Percentiles rank a stretch among this genome's conserved stretches.
phyloP scores from a whole-genome alignment of 139 green algal genomes.

The Picochlorum sp. region DNA sequence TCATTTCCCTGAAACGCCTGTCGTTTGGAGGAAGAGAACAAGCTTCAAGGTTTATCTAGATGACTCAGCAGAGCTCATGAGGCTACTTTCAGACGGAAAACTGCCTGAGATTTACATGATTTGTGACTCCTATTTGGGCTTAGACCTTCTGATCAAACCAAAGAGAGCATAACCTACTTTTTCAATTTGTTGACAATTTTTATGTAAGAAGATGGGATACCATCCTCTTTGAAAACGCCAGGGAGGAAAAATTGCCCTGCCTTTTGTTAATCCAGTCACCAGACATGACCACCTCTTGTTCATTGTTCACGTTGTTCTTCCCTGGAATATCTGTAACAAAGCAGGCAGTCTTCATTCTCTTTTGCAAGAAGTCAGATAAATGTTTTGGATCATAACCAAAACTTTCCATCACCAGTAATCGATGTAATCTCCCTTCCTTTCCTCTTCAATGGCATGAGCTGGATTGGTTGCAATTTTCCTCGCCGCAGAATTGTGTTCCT shows the following conservation, averaged over 20 bases:
- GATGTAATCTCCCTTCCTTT: constrained; percentile 19
- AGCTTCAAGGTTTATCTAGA: neutral
- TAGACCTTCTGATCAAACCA: constrained; percentile 46
- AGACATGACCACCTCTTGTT: constrained; percentile 13
- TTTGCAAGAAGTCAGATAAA: constrained; percentile 12
- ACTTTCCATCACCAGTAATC: constrained; percentile 22
- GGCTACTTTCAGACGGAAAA: neutral
- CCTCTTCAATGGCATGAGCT: constrained; percentile 11
- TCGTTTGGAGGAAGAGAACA: constrained; percentile 38
- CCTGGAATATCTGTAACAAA: constrained; percentile 24
- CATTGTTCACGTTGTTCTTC: constrained; percentile 17
- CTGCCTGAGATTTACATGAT: constrained; percentile 52
- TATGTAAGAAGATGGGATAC: neutral
- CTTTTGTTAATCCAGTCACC: constrained; percentile 16
- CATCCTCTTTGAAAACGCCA: neutral
- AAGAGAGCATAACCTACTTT: neutral
- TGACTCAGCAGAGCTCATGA: neutral
- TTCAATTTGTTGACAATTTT: neutral
- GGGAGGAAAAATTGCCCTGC: neutral
- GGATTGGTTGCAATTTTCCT: constrained; percentile 13
- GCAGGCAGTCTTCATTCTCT: constrained; percentile 15
- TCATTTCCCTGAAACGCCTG: constrained; percentile 77
- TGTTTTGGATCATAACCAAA: constrained; percentile 18
- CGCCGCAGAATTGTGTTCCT: constrained; percentile 19
- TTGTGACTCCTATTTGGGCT: constrained; percentile 80